These are phyloP conservation scores for Mycosphaerella sp. DNA, from an alignment of 2,329 filamentous ascomycete species.

Conservation along the genomic window DNA sequence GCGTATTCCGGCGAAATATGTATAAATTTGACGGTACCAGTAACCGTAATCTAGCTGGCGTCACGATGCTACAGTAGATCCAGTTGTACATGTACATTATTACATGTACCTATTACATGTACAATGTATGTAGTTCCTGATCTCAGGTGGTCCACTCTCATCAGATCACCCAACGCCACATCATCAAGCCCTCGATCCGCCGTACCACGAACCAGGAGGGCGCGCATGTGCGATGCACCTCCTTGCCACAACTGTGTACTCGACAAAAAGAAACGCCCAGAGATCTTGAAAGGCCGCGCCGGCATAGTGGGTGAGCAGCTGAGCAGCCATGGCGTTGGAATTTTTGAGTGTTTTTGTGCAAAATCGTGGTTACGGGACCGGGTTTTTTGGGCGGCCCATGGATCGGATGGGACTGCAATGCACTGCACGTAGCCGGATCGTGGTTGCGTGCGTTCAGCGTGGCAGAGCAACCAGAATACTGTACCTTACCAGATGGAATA, in stretches of 20 bases:
- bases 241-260: not conserved
- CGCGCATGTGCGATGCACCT: not conserved
- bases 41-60: no score
- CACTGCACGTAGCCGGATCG: not conserved
- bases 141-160: not conserved
- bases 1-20: no score
- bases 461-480: conserved; percentile 5
- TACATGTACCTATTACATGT: no score
- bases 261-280: not conserved
- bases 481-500: no score
- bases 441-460: not conserved
- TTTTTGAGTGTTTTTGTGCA: not conserved
- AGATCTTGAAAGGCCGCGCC: conserved; percentile 1
- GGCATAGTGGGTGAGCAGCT: conserved; percentile 5
- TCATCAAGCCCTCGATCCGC: not conserved
- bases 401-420: not conserved
- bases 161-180: not conserved
- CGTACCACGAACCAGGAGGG: conserved; percentile 1
- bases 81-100: no score
- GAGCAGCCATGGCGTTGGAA: conserved; percentile 9
- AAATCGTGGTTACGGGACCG: not conserved
- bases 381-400: no score
- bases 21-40: no score
- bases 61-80: no score
- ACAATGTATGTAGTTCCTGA: no score